These are phyloP conservation scores for Gryganskiella cystojenkinii DNA, from an alignment of 192 early-diverging fungal species.

Conservation along the genomic window DNA sequence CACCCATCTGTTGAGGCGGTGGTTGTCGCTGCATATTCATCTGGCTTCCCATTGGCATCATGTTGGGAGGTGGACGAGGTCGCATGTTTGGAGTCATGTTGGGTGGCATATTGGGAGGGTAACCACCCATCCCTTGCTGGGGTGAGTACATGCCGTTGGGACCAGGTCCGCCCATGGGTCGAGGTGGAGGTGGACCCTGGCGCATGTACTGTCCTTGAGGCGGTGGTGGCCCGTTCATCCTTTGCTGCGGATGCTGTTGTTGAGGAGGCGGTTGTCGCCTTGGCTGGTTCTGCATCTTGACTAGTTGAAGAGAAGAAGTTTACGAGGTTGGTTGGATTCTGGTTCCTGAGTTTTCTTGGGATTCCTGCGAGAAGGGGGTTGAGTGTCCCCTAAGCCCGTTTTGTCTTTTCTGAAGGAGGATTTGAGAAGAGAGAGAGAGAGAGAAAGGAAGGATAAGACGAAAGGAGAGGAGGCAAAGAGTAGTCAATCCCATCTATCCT, in stretches of 20 bases:
- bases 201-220: constrained; percentile 49
- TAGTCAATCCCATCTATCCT: too few species aligned
- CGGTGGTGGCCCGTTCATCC: constrained; percentile 18
- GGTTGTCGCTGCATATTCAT: constrained; percentile 15
- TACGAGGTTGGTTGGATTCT: too few species aligned
- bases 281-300: constrained; percentile 38
- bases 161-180: constrained; percentile 33
- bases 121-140: constrained; percentile 14
- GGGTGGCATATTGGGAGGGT: constrained; percentile 4
- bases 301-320: neutral
- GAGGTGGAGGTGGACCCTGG: constrained; percentile 14
- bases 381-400: too few species aligned
- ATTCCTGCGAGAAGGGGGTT: too few species aligned
- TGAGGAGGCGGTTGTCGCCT: constrained; percentile 39
- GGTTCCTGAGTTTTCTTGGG: too few species aligned
- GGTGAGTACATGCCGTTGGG: constrained; percentile 30
- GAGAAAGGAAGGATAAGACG: neutral
- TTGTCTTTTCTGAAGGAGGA: too few species aligned
- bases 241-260: constrained; percentile 36
- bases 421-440: neutral
- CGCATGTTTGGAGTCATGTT: constrained; percentile 34
- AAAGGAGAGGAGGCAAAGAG: too few species aligned
- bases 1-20: constrained; percentile 38
- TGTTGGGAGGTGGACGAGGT: constrained; percentile 36
- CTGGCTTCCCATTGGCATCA: constrained; percentile 20